A percentile compares a stretch with the other conserved stretches of the same genome.
Evolutionary conservation across 2,329 filamentous ascomycete species (phyloP).

Genomic region (Cryphonectria parasitica): DNA sequence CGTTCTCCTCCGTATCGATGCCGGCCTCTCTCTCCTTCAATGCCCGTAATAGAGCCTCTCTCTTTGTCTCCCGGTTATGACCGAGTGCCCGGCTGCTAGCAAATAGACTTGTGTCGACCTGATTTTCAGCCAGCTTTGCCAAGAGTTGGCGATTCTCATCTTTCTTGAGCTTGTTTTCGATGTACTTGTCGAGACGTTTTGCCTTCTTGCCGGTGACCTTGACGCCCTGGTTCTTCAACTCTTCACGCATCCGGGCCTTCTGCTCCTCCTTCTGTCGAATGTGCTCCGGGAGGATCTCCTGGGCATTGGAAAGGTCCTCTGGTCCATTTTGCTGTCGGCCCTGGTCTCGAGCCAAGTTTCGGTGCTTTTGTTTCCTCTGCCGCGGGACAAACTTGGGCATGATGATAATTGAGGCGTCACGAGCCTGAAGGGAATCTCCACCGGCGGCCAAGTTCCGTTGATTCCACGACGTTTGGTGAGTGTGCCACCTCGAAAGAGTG

Average conservation of each 20-base stretch:
- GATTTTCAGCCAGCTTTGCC: constrained; percentile 77
- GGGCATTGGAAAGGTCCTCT: constrained; percentile 58
- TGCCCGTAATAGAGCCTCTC: constrained; percentile 66
- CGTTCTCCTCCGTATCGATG: constrained; percentile 56
- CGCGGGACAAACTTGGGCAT: constrained; percentile 65
- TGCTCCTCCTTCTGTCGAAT: constrained; percentile 56
- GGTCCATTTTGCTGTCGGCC: constrained; percentile 46
- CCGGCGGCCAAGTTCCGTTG: not conserved
- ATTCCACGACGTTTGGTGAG: not conserved
- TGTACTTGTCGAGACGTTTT: constrained; percentile 70
- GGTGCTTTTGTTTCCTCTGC: constrained; percentile 72
- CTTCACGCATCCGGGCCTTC: constrained; percentile 58
- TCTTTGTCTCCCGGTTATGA: constrained; percentile 71
- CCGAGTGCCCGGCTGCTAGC: constrained; percentile 79
- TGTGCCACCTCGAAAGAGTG: not conserved
- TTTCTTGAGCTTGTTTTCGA: constrained; percentile 89
- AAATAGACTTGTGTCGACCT: constrained; percentile 81
- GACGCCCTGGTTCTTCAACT: constrained; percentile 53
- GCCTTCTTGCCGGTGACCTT: constrained; percentile 69
- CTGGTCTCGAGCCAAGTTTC: constrained; percentile 67
- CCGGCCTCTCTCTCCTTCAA: constrained; percentile 69
- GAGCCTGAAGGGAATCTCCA: not conserved
- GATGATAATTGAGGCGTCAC: constrained; percentile 22
- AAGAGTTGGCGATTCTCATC: constrained; percentile 87
- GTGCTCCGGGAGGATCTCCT: constrained; percentile 53